Base-by-base conservation (phyloP, 192 early-diverging fungal species). In the Backusella luteola region DNA sequence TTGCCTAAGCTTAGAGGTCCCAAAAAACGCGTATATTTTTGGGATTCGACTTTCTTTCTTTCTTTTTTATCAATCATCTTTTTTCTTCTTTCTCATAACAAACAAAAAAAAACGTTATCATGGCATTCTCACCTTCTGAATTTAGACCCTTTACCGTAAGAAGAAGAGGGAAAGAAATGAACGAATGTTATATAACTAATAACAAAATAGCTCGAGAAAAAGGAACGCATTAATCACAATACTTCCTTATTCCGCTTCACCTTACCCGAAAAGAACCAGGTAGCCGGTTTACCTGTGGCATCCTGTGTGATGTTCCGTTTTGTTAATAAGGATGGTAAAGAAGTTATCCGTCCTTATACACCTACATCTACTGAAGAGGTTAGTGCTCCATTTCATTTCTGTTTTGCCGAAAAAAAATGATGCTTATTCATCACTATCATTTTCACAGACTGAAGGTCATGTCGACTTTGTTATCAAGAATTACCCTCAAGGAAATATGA, bases 231-330 rank as follows among this genome's bases (percentile, higher is more conserved):
- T 79, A 94, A 91, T 79, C 88, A 94, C 81, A 88, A 94, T 78
- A 92, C 92, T 36, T 84, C 73, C 4, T 71, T 83, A 42, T 91
- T 90, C 85, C 85, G 90, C 38, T 94, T 96, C 75, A 88, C 78
- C 6, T 84, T 95, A 52, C 91, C 89, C n/a, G 73, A 85, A 17
- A 84, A 85, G 15, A 85, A 90, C 52, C 87, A 92, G 63, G 85
- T 86, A 69, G 84, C 93, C 9, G 93, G 92, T 70, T 79, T 95
- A 76, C 86, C 89, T 59, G 87, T 90, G 34, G 91, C 94, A n/a
- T 91, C 91, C 52, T 94, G 91, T 74, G 84, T 98, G 56, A 85
- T 98, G 32, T 94, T 94, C 39, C 92, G 93, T 85, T 89, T 80
- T 63, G 91, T 89, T 69, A 76, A 12, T 29, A 81, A 86, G 63